phyloP scores from a whole-genome alignment of 495 filamentous ascomycete species.

The Penicillium subrubescens region DNA sequence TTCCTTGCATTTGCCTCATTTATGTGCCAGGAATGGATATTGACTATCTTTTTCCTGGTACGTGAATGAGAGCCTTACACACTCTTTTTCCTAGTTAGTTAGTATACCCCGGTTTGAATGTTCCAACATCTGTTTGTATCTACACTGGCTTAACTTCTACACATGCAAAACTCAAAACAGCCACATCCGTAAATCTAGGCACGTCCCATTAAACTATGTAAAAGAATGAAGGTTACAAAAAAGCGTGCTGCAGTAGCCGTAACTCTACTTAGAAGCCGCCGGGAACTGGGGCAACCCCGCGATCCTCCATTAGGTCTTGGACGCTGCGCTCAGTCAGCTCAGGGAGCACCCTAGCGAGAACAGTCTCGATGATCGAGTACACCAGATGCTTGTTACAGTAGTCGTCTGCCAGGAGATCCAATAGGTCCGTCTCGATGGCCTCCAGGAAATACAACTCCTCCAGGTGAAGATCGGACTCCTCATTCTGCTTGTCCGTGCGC shows the following conservation, averaged over 20 bases:
- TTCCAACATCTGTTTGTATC: background rate
- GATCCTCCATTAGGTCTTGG: conserved; percentile 69
- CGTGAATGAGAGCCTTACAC: background rate
- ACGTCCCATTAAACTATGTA: conserved; percentile 16
- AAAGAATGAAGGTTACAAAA: conserved; percentile 4
- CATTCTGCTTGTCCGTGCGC: conserved; percentile 10
- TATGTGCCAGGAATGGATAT: background rate
- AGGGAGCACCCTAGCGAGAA: conserved; percentile 78
- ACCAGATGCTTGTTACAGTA: conserved; percentile 91
- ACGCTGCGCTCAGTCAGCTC: conserved; percentile 78
- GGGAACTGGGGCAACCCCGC: conserved; percentile 48
- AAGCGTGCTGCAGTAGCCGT: conserved; percentile 10
- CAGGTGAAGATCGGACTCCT: conserved; percentile 27
- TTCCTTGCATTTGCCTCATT: conserved; percentile 7
- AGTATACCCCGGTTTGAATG: background rate
- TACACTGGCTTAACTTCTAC: background rate
- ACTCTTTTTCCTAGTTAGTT: background rate
- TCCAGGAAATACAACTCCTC: conserved; percentile 45
- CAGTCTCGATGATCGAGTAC: conserved; percentile 73
- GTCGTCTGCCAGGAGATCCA: conserved; percentile 75
- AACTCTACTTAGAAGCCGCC: conserved; percentile 15
- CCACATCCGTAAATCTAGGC: background rate
- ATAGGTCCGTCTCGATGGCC: conserved; percentile 51
- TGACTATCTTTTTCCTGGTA: background rate
- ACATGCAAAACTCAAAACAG: background rate